phyloP scores from a whole-genome alignment of 768 basidiomycete species.

The Termitomyces sp. region DNA sequence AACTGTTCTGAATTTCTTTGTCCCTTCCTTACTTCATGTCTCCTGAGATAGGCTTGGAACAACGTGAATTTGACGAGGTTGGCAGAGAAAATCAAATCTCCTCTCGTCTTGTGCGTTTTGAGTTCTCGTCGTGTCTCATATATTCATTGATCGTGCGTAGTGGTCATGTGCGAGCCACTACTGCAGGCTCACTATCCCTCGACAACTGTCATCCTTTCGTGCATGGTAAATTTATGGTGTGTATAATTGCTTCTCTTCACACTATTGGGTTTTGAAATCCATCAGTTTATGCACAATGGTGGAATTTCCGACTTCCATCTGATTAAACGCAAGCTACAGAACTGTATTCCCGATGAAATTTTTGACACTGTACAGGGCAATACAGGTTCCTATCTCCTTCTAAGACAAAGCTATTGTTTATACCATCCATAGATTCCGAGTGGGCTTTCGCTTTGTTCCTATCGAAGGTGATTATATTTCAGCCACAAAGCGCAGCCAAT shows the following conservation, averaged over 20 bases:
- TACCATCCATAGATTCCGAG: slow-evolving; percentile 66
- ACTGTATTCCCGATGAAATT: slow-evolving; percentile 70
- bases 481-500: not conserved
- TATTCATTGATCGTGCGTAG: slow-evolving; percentile 24
- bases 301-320: slow-evolving; percentile 78
- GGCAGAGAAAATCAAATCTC: slow-evolving; percentile 96
- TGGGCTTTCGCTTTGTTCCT: slow-evolving; percentile 95
- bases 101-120: slow-evolving; percentile 78
- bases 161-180: slow-evolving; percentile 91
- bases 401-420: not conserved
- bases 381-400: slow-evolving; percentile 51
- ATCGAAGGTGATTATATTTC: slow-evolving; percentile 40
- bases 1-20: slow-evolving; percentile 1
- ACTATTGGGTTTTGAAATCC: not conserved
- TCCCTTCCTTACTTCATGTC: not conserved
- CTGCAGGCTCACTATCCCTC: slow-evolving; percentile 83
- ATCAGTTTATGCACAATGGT: slow-evolving; percentile 96
- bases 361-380: slow-evolving; percentile 90
- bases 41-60: slow-evolving; percentile 76
- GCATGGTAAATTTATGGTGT: slow-evolving; percentile 87
- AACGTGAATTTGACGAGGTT: slow-evolving; percentile 89
- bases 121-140: not conserved
- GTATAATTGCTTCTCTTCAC: slow-evolving; percentile 7
- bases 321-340: slow-evolving; percentile 80
- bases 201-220: slow-evolving; percentile 97